A percentile compares a stretch with the other conserved stretches of the same genome.
phyloP scores from a whole-genome alignment of 495 filamentous ascomycete genomes.

The Talaromyces proteolyticus region DNA sequence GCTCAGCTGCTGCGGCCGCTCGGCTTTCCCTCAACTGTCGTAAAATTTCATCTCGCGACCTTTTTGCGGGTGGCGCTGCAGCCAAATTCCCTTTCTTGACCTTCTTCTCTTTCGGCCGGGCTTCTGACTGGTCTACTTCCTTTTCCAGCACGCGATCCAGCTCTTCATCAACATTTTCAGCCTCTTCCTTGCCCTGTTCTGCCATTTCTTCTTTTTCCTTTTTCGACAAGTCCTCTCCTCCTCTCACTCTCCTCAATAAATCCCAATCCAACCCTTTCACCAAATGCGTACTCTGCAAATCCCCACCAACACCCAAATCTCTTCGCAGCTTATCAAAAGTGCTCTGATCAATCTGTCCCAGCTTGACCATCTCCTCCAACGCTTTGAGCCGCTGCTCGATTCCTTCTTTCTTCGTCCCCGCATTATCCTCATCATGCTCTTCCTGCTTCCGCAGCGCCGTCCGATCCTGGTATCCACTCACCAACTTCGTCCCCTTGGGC shows the following conservation, averaged over 20 bases:
- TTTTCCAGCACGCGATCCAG: slow-evolving; percentile 66
- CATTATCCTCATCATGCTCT: slow-evolving; percentile 14
- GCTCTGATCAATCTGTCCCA: slow-evolving; percentile 69
- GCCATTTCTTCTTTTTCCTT: slow-evolving; percentile 20
- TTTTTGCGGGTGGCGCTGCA: slow-evolving; percentile 53
- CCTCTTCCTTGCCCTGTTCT: slow-evolving; percentile 14
- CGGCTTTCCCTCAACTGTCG: slow-evolving; percentile 74
- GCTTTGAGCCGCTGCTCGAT: slow-evolving; percentile 65
- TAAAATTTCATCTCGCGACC: slow-evolving; percentile 77
- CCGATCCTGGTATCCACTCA: slow-evolving; percentile 82
- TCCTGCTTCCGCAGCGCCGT: slow-evolving; percentile 39
- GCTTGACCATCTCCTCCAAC: slow-evolving; percentile 75
- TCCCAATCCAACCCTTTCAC: slow-evolving; percentile 88
- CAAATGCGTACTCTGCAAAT: slow-evolving; percentile 71
- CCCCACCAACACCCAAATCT: slow-evolving; percentile 74
- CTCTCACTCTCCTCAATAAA: slow-evolving; percentile 65
- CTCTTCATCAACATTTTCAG: slow-evolving; percentile 62
- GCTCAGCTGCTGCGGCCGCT: slow-evolving; percentile 50
- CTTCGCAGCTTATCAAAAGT: slow-evolving; percentile 66
- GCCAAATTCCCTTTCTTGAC: slow-evolving; percentile 78
- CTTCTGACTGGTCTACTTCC: slow-evolving; percentile 43
- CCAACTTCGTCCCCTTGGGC: slow-evolving; percentile 78
- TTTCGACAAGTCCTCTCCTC: slow-evolving; percentile 57
- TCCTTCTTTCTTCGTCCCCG: slow-evolving; percentile 20
- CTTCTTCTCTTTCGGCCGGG: slow-evolving; percentile 40